These are phyloP conservation scores for Rhodotorula paludigena DNA, from an alignment of 768 basidiomycete genomes.

Conservation along the genomic window DNA sequence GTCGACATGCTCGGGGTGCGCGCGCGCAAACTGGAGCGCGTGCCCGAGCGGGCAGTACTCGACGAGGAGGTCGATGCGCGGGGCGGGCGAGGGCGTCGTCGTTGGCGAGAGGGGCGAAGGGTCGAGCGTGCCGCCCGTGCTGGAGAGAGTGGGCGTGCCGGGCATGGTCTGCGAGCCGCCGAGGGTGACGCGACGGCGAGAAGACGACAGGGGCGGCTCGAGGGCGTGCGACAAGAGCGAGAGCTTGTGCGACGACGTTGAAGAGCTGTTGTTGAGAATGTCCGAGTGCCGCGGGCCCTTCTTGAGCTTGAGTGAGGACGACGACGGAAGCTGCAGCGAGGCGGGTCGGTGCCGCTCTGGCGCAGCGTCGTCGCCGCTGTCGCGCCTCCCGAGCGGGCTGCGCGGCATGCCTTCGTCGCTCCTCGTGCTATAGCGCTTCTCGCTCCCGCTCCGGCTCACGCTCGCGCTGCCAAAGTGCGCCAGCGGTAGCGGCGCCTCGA, in stretches of 20 bases:
- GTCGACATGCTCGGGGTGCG: constrained; percentile 35
- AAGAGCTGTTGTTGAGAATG: no score
- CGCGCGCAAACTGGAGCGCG: constrained; percentile 34
- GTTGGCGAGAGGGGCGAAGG: background rate
- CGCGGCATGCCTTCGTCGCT: background rate
- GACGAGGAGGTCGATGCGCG: constrained; percentile 40
- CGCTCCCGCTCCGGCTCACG: background rate
- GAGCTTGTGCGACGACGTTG: background rate
- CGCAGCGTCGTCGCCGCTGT: no score
- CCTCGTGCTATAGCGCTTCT: no score
- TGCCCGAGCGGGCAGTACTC: constrained; percentile 39
- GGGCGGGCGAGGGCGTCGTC: background rate
- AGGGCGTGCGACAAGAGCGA: constrained; percentile 1
- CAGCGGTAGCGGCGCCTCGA: constrained; percentile 5
- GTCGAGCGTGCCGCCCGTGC: background rate
- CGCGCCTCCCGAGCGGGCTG: background rate
- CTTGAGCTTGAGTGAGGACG: no score
- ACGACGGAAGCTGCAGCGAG: background rate
- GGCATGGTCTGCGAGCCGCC: background rate
- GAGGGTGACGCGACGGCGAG: background rate
- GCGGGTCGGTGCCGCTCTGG: background rate
- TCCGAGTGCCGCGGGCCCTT: constrained; percentile 5
- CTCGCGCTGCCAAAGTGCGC: background rate
- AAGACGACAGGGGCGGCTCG: constrained; percentile 9
- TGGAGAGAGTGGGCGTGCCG: background rate